Evolutionary conservation across 2,329 filamentous ascomycete species (phyloP), one percentile per base, ranked within the genome.

Genomic region (Cladophialophora chaetospira): DNA sequence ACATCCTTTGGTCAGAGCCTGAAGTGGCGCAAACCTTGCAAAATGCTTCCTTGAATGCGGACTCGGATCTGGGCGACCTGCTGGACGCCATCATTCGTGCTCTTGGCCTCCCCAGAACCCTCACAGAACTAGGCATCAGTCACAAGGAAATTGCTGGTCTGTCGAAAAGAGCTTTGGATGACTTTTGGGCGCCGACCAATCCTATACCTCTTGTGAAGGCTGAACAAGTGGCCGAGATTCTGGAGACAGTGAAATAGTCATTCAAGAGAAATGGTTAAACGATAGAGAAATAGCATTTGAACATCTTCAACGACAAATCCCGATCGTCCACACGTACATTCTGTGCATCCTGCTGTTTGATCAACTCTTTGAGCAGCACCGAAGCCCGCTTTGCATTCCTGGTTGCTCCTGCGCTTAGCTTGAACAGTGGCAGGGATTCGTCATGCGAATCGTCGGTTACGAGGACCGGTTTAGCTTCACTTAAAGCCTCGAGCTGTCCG

Each of bases 181-280:
- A 63, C 38, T 15, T 54, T 10, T 63, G 56, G 52, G 28, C 47
- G 23, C 26, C 42, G 40, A 55, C 56, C 4, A 63, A 63, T 43
- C 75, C 80, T 2, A 72, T 80, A n/a, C 73, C 77, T 0, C 66
- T 83, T 55, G 69, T 53, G 23, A 70, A 76, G 55, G 76, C 78
- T 63, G 67, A 67, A 17, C 75, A 80, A 63, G 78, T 83, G 3
- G 56, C 79, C 62, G 77, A 81, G 65, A 81, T 83, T 57, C 65
- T 83, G 60, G 69, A 76, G 25, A 71, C 73, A 67, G 45, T 48
- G 25, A n/a, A n/a, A n/a, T n/a, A n/a, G n/a, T n/a, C n/a, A n/a
- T n/a, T n/a, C n/a, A n/a, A n/a, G n/a, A n/a, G n/a, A n/a, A n/a
- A n/a, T n/a, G n/a, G n/a, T n/a, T 36, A 51, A 9, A 40, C 35